A percentile compares a stretch with the other conserved stretches of the same genome.
Conservation (phyloP, 2,329 filamentous ascomycete genomes). For the Hymenoscyphus linearis region DNA sequence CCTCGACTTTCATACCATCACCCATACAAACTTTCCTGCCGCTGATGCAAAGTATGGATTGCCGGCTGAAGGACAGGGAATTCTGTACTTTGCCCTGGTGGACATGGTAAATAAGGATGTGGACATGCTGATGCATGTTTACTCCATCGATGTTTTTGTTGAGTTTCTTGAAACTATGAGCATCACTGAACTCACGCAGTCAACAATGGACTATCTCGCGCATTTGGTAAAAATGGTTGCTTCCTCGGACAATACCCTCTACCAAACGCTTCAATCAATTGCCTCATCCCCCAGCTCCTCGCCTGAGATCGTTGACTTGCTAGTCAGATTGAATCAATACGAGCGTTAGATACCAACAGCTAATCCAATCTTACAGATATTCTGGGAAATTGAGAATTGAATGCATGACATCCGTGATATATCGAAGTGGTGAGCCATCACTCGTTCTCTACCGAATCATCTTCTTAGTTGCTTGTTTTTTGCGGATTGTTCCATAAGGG, state of each 20-base stretch:
- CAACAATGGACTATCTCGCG: conserved; percentile 27
- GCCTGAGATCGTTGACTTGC: conserved; percentile 28
- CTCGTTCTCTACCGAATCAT: neutral
- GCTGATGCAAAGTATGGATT: conserved; percentile 23
- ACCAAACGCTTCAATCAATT: conserved; percentile 28
- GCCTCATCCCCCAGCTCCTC: conserved; percentile 21
- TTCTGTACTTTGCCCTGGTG: conserved; percentile 30
- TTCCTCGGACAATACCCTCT: conserved; percentile 22
- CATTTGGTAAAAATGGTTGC: conserved; percentile 26
- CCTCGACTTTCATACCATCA: conserved; percentile 27
- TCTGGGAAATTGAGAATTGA: neutral
- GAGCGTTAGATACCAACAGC: neutral
- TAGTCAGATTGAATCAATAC: conserved; percentile 21
- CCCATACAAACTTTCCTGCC: conserved; percentile 26
- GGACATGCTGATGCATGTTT: conserved; percentile 33
- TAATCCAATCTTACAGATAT: neutral
- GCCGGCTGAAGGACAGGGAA: conserved; percentile 17
- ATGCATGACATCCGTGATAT: neutral
- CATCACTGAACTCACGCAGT: conserved; percentile 21
- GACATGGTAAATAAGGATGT: conserved; percentile 32
- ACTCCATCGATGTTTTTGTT: conserved; percentile 30
- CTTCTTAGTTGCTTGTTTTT: neutral
- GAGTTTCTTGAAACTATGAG: conserved; percentile 31
- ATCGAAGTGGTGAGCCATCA: neutral
- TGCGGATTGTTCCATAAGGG: neutral